A percentile compares a stretch with the other conserved stretches of the same genome.
Evolutionary conservation across 2,329 filamentous ascomycete genomes (phyloP).

Genomic region (Samsoniella hepiali): DNA sequence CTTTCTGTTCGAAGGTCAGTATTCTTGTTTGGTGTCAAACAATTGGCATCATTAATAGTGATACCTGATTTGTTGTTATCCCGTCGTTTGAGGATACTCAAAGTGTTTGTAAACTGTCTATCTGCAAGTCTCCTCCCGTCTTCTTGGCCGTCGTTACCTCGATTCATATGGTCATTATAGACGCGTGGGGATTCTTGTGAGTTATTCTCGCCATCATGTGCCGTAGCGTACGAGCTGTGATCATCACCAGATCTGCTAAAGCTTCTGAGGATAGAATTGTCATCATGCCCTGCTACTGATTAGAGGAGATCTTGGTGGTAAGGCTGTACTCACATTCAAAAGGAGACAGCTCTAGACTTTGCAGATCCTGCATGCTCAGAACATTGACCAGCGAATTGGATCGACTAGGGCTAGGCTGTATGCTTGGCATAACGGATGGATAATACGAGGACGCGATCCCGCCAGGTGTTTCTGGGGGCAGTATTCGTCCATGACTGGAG

Average conservation of each 20-base stretch:
- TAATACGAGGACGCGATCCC: constrained; percentile 33
- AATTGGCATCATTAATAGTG: background rate
- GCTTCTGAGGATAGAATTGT: constrained; percentile 21
- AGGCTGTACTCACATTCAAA: constrained; percentile 30
- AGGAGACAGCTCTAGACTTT: constrained; percentile 35
- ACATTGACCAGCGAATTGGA: constrained; percentile 28
- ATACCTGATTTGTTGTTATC: background rate
- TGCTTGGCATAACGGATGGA: constrained; percentile 32
- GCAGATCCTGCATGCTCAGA: constrained; percentile 32
- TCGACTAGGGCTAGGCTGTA: constrained; percentile 32
- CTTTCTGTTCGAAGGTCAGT: background rate
- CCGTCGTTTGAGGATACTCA: background rate
- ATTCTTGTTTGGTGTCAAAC: background rate
- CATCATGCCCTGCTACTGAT: constrained; percentile 25
- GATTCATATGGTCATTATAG: background rate
- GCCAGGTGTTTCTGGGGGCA: constrained; percentile 23
- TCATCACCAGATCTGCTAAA: constrained; percentile 25
- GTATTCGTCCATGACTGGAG: constrained; percentile 8
- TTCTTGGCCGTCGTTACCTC: background rate
- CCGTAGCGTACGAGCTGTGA: constrained; percentile 27
- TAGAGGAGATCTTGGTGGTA: background rate
- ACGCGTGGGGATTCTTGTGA: background rate
- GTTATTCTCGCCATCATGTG: constrained; percentile 21
- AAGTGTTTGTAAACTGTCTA: background rate
- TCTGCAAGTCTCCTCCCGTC: background rate